Evolutionary conservation across 2,329 filamentous ascomycete genomes (phyloP).

Genomic region (Arthrocladium fulminans): DNA sequence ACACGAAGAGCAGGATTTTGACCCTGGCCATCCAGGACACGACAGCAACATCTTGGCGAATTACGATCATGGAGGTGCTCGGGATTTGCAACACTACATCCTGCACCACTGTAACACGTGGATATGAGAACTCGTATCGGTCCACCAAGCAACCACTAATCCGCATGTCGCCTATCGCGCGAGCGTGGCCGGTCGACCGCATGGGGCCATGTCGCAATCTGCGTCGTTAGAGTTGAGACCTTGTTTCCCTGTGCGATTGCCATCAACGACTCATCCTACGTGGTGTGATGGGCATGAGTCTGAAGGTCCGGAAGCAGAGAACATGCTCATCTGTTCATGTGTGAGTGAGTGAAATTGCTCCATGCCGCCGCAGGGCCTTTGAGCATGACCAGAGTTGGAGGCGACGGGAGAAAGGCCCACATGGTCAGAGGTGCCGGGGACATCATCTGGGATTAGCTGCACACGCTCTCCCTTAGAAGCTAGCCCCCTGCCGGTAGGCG

Average conservation of each 20-base stretch:
- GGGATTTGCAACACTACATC: background rate
- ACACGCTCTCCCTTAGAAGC: slow-evolving; percentile 4
- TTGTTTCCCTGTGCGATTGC: background rate
- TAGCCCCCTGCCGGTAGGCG: background rate
- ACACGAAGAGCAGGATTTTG: too few species aligned
- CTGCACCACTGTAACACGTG: slow-evolving; percentile 1
- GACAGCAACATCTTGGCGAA: background rate
- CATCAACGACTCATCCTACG: background rate
- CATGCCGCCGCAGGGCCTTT: background rate
- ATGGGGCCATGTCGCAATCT: background rate
- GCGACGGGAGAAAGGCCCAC: background rate
- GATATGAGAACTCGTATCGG: background rate
- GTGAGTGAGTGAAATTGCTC: background rate
- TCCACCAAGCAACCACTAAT: slow-evolving; percentile 1
- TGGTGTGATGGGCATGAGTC: background rate
- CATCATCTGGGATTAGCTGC: background rate
- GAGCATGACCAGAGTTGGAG: background rate
- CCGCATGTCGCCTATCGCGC: background rate
- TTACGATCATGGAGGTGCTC: background rate
- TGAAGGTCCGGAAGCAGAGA: background rate
- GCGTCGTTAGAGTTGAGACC: background rate
- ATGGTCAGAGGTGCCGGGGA: background rate
- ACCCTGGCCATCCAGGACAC: background rate
- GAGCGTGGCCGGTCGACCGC: slow-evolving; percentile 1
- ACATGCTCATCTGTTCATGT: background rate